Base-by-base conservation (phyloP, 1,139 yeast species). In the Wickerhamiella pararugosa region DNA sequence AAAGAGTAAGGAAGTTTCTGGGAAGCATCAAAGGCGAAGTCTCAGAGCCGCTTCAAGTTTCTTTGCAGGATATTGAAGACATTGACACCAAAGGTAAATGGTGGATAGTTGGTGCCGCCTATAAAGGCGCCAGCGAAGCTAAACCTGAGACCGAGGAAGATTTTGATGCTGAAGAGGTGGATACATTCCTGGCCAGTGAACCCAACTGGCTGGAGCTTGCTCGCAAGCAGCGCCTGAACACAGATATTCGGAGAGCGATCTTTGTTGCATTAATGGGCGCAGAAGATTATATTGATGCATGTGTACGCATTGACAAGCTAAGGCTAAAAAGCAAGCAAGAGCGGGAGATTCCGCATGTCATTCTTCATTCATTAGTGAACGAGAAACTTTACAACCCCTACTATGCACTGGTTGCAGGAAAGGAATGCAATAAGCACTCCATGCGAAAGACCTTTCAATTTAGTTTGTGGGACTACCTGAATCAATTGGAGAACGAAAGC, bases 51-150 rank as follows among this genome's bases (percentile, higher is more conserved):
- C 67, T 92, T 29, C 86, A 82, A 52, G 97, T 90, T 1, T 67
- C 84, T 2, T 65, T 92, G 30, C 78, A 75, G 39, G 99, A 92
- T 62, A 86, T 92, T 45, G 75, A 73, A 40, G 75, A 73, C 48
- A 70, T 83, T 28, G 82, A 77, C 8, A 73, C 78, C 0, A 73
- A 76, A 49, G 98, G 98, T 44, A 90, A 87, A 60, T 92, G 99
- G 99, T 92, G 98, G 99, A 67, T 90, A 36, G 87, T 92, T 32
- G 98, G 99, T 37, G 82, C 97, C 3, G 95, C 98, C 0, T 90
- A 75, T 37, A 63, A 59, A 38, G 36, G 57, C 8, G 63, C 60
- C 8, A 58, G 53, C 9, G 60, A 59, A 34, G 10, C 21, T 34
- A 32, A 41, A 8, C 15, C 32, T 7, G 21, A 15, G 21, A 15